Conservation (phyloP, 192 early-diverging fungal species). For the Backusella circina region DNA sequence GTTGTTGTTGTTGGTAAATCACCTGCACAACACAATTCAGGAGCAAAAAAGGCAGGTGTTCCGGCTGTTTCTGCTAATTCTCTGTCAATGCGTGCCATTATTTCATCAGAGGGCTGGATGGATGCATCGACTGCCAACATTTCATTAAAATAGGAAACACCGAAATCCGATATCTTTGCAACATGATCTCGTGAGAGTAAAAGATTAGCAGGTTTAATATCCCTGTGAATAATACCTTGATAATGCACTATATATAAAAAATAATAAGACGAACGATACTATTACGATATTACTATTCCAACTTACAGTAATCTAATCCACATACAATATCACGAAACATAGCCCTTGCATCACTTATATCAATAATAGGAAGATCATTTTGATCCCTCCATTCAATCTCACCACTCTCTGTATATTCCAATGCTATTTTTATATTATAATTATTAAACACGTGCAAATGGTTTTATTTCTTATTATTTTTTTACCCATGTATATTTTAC, state of each 20-base stretch:
- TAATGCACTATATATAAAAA: constrained; percentile 67
- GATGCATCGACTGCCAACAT: constrained; percentile 33
- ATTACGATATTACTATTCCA: not conserved
- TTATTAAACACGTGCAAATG: not conserved
- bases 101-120: constrained; percentile 18
- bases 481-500: constrained; percentile 89
- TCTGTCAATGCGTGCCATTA: constrained; percentile 53
- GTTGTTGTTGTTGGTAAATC: constrained; percentile 2
- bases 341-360: constrained; percentile 58
- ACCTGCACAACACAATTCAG: constrained; percentile 86
- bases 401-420: constrained; percentile 92
- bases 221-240: constrained; percentile 95
- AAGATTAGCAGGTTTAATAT: constrained; percentile 98
- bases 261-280: not conserved
- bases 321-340: constrained; percentile 92
- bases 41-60: constrained; percentile 97
- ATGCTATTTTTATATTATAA: constrained; percentile 6
- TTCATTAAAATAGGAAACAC: constrained; percentile 86
- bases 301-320: constrained; percentile 89
- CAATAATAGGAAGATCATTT: constrained; percentile 60
- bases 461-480: too few relatives aligned
- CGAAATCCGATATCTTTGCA: constrained; percentile 98
- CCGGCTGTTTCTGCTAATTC: constrained; percentile 97
- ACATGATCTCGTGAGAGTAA: constrained; percentile 68
- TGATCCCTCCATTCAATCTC: constrained; percentile 90